Conservation (phyloP, 345 rosid species). For the Sisymbrium altissimum region DNA sequence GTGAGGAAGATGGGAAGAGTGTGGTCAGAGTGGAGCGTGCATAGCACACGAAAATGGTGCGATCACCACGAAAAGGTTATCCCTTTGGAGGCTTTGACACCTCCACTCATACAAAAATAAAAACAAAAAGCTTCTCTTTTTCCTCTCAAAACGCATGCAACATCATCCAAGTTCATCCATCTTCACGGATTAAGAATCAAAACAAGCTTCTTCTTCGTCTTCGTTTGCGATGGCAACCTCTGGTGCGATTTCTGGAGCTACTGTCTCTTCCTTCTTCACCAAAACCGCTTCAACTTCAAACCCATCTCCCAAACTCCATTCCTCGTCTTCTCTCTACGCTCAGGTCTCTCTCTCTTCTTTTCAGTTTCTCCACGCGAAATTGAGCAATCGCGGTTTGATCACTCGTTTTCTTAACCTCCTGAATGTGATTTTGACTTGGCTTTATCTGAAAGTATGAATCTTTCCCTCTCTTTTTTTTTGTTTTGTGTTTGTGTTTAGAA, state of each 20-base stretch:
- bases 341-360: slow-evolving; percentile 13
- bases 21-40: slow-evolving; percentile 30
- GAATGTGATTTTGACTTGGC: slow-evolving; percentile 3
- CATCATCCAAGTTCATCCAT: neutral
- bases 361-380: too few relatives aligned
- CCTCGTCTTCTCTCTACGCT: slow-evolving; percentile 20
- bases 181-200: slow-evolving; percentile 2
- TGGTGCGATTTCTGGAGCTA: slow-evolving; percentile 34
- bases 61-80: slow-evolving; percentile 32
- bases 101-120: neutral
- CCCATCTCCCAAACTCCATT: slow-evolving; percentile 27
- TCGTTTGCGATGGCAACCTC: slow-evolving; percentile 26
- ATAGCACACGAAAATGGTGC: slow-evolving; percentile 18
- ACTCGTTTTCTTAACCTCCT: neutral
- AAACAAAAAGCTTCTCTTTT: neutral
- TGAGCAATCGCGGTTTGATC: neutral
- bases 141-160: slow-evolving; percentile 11
- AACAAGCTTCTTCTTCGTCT: slow-evolving; percentile 1
- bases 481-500: slow-evolving; percentile 35
- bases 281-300: slow-evolving; percentile 32
- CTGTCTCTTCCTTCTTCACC: slow-evolving; percentile 33
- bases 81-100: slow-evolving; percentile 9
- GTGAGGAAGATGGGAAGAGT: slow-evolving; percentile 6
- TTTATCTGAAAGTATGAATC: slow-evolving; percentile 16
- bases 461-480: neutral